A percentile compares a stretch with the other conserved stretches of the same genome.
These are phyloP conservation scores for Termitomyces sp. DNA, from an alignment of 768 basidiomycete genomes.

Conservation along the genomic window DNA sequence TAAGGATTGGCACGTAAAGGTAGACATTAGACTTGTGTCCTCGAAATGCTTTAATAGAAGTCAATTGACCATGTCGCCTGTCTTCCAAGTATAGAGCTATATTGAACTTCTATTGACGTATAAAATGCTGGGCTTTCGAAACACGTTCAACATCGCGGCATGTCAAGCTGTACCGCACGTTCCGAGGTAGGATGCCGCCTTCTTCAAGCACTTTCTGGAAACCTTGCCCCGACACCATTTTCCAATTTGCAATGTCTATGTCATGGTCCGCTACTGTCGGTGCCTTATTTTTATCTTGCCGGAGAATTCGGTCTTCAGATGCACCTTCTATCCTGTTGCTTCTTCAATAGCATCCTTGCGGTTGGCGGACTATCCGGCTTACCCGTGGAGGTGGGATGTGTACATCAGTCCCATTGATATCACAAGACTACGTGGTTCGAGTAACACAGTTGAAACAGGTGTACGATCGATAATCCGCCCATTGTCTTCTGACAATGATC, in stretches of 20 bases:
- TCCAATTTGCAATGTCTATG: conserved; percentile 52
- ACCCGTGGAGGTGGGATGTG: conserved; percentile 70
- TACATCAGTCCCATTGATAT: conserved; percentile 72
- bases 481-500: conserved; percentile 16
- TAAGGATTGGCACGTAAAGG: neutral
- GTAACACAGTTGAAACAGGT: conserved; percentile 66
- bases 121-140: conserved; percentile 23
- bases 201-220: conserved; percentile 30
- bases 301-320: conserved; percentile 41
- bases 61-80: neutral
- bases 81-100: neutral
- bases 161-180: conserved; percentile 73
- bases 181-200: conserved; percentile 52
- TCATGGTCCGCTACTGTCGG: conserved; percentile 23
- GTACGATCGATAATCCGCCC: conserved; percentile 56
- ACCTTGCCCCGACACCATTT: conserved; percentile 37
- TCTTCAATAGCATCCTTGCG: conserved; percentile 5
- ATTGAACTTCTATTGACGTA: conserved; percentile 16
- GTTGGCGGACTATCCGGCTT: conserved; percentile 11
- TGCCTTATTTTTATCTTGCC: conserved; percentile 14
- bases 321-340: conserved; percentile 50
- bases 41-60: neutral
- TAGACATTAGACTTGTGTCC: neutral
- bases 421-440: conserved; percentile 83
- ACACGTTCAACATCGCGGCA: conserved; percentile 79